A percentile compares a stretch with the other conserved stretches of the same genome.
These are phyloP conservation scores for Aureobasidium sp. DNA, from an alignment of 2,329 filamentous ascomycete genomes.

Conservation along the genomic window DNA sequence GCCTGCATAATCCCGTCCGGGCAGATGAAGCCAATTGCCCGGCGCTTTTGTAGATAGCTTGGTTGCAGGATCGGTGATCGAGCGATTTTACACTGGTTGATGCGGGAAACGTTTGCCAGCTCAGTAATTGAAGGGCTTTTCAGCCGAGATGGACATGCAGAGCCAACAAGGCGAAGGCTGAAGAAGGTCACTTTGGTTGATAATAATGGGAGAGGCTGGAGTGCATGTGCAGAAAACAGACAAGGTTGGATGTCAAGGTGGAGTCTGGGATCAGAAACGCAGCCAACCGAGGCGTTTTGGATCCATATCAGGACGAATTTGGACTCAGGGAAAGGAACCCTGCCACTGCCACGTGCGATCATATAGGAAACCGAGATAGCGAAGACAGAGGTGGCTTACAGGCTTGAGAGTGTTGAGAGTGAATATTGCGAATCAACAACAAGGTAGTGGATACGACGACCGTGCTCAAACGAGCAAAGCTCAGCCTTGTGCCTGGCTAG, in stretches of 20 bases:
- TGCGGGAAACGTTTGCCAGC: not conserved
- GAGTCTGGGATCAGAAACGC: not conserved
- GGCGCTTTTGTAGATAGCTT: not conserved
- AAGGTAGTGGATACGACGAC: not conserved
- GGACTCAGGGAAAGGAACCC: not conserved
- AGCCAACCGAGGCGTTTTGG: not conserved
- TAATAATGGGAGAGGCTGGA: not conserved
- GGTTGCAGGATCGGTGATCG: not conserved
- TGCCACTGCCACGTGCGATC: constrained; percentile 7
- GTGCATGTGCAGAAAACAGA: not conserved
- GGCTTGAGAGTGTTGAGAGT: constrained; percentile 2
- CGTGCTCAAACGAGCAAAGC: constrained; percentile 7
- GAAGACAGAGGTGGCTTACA: not conserved
- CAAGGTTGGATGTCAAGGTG: not conserved
- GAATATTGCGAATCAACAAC: not conserved
- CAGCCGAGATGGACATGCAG: not conserved
- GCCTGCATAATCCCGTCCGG: constrained; percentile 12
- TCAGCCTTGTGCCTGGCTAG: constrained; percentile 11
- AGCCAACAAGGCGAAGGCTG: not conserved
- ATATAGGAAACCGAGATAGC: not conserved
- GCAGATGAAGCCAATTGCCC: constrained; percentile 9
- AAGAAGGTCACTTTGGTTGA: not conserved
- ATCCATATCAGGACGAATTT: not conserved
- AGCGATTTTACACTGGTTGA: not conserved
- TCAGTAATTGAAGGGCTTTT: not conserved